Evolutionary conservation across 768 basidiomycete species (phyloP).

Genomic region (Hirschioporus abietinus): DNA sequence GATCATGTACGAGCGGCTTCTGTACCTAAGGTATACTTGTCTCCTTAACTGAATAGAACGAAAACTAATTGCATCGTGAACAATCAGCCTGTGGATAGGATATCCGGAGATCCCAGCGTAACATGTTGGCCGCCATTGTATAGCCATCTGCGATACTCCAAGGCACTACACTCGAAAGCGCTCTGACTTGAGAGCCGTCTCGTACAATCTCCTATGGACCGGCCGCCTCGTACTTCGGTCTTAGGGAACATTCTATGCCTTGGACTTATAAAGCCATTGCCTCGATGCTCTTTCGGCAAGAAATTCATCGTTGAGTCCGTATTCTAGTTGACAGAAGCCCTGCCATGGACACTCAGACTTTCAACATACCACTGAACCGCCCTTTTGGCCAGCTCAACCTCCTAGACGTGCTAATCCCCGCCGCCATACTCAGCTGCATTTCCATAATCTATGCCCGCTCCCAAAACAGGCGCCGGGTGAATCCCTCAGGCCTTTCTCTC

Average conservation of each 20-base stretch:
- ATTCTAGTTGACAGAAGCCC: too few relatives aligned
- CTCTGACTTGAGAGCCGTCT: not conserved
- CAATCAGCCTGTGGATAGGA: too few relatives aligned
- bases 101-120: too few relatives aligned
- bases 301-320: not conserved
- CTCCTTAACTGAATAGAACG: too few relatives aligned
- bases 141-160: too few relatives aligned
- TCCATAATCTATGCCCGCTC: slow-evolving; percentile 11
- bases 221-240: not conserved
- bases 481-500: slow-evolving; percentile 10
- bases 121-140: too few relatives aligned
- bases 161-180: too few relatives aligned
- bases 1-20: too few relatives aligned
- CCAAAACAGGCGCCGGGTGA: slow-evolving; percentile 6
- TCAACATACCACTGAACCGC: not conserved
- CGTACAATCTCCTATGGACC: not conserved
- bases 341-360: not conserved
- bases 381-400: not conserved
- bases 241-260: not conserved
- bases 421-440: slow-evolving; percentile 10
- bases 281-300: not conserved
- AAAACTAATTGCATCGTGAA: too few relatives aligned
- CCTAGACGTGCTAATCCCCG: slow-evolving; percentile 11
- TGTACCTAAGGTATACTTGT: not conserved
- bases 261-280: not conserved